A percentile compares a stretch with the other conserved stretches of the same genome.
phyloP scores from a whole-genome alignment of 2,329 filamentous ascomycete species.

The Trichoderma arundinaceum region DNA sequence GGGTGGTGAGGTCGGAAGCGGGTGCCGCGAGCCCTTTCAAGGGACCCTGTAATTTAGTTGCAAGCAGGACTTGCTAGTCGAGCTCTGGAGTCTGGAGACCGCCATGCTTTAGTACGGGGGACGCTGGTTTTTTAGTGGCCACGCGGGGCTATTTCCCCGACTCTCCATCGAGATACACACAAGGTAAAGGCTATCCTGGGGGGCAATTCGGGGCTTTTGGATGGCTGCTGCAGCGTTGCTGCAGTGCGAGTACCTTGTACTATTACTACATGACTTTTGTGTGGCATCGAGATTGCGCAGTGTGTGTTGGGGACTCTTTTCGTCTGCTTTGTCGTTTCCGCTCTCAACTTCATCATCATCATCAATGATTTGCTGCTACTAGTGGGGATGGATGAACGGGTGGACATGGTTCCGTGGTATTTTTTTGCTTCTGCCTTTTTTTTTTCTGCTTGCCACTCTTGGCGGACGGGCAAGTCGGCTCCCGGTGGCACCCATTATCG shows the following conservation, averaged over 20 bases:
- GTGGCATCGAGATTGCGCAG: background rate
- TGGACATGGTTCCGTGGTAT: slow-evolving; percentile 5
- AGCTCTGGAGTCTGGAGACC: slow-evolving; percentile 3
- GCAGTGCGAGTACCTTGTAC: too few relatives aligned
- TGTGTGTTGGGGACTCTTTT: background rate
- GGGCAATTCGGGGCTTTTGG: background rate
- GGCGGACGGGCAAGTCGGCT: slow-evolving; percentile 17
- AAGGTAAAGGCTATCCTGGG: background rate
- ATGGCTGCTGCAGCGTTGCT: background rate
- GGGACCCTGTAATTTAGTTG: background rate
- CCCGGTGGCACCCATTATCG: slow-evolving; percentile 18
- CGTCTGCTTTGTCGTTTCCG: background rate
- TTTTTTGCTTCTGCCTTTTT: slow-evolving; percentile 26
- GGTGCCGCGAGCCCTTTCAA: background rate
- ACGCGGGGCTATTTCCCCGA: slow-evolving; percentile 8
- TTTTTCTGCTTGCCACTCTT: slow-evolving; percentile 25
- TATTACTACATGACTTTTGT: too few relatives aligned
- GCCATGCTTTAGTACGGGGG: too few relatives aligned
- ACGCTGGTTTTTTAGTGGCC: background rate
- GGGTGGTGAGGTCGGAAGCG: background rate
- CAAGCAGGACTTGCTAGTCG: too few relatives aligned
- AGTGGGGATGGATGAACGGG: background rate
- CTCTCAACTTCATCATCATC: background rate
- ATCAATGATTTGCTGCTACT: background rate
- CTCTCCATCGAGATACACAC: background rate